Evolutionary conservation across 106 monocot genomes (phyloP).

Genomic region (Dioscorea zingiberensis): DNA sequence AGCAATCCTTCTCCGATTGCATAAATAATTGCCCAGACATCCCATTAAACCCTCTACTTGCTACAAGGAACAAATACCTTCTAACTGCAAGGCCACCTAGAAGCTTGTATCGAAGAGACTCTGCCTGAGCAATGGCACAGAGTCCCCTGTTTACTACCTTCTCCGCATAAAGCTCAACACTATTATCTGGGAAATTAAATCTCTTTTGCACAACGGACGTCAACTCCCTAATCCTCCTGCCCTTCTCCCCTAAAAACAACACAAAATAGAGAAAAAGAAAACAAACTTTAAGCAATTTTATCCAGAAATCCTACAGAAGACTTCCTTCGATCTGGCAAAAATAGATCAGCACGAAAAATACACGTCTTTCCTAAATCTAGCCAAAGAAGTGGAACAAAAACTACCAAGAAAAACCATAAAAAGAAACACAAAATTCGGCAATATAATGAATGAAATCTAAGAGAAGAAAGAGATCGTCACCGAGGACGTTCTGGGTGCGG

Average conservation of each 20-base stretch:
- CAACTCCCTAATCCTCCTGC: not conserved
- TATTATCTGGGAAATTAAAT: constrained; percentile 6
- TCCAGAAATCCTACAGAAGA: constrained; percentile 50
- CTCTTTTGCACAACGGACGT: constrained; percentile 3
- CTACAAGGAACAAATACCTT: constrained; percentile 6
- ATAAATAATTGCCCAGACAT: not conserved
- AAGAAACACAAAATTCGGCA: not conserved
- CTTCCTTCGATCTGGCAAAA: no score
- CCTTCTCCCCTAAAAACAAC: constrained; percentile 1
- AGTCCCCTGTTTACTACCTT: constrained; percentile 10
- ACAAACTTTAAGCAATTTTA: not conserved
- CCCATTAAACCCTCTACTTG: not conserved
- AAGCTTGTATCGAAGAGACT: constrained; percentile 5
- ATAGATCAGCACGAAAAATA: no score
- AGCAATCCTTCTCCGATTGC: not conserved
- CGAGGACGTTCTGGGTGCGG: not conserved
- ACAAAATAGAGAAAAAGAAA: not conserved
- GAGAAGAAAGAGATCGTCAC: not conserved
- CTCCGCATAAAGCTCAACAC: not conserved
- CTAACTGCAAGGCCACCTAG: constrained; percentile 13
- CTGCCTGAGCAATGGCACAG: not conserved
- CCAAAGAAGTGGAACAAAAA: no score
- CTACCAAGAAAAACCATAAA: not conserved
- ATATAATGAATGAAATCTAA: not conserved
- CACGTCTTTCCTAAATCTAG: no score